phyloP scores from a whole-genome alignment of 1,284 basidiomycete species.

The Trichosporon ovoides region DNA sequence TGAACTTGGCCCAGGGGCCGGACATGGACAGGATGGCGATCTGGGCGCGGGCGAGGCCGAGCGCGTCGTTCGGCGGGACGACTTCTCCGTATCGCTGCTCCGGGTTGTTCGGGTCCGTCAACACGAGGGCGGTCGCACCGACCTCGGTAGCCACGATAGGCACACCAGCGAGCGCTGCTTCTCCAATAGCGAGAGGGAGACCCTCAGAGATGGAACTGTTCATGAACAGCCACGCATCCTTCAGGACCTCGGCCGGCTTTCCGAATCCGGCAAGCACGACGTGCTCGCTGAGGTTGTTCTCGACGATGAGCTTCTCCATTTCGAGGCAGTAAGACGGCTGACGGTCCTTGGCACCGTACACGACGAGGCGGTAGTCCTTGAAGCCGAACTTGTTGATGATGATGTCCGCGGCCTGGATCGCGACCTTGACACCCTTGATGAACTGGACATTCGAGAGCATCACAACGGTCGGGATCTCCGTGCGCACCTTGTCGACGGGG shows the following conservation, averaged over 20 bases:
- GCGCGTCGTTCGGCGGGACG: constrained; percentile 14
- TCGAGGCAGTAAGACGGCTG: constrained; percentile 17
- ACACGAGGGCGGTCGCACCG: constrained; percentile 13
- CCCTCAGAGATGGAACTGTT: constrained; percentile 19
- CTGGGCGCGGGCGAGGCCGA: constrained; percentile 13
- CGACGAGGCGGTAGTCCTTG: constrained; percentile 16
- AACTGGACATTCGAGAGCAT: constrained; percentile 20
- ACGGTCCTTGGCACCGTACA: constrained; percentile 18
- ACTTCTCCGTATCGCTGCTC: constrained; percentile 14
- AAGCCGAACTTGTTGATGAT: constrained; percentile 19
- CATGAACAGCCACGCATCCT: constrained; percentile 19
- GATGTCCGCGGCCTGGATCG: constrained; percentile 18
- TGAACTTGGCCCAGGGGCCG: constrained; percentile 15
- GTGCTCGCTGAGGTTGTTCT: constrained; percentile 9
- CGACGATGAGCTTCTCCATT: constrained; percentile 17
- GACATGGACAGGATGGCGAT: constrained; percentile 14
- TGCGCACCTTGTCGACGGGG: constrained; percentile 14
- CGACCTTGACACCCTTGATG: constrained; percentile 19
- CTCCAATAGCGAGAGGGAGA: constrained; percentile 14
- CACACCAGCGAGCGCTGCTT: constrained; percentile 15
- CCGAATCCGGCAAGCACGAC: constrained; percentile 15
- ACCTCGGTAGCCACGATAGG: constrained; percentile 19
- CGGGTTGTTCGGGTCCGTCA: constrained; percentile 12
- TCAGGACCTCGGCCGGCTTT: constrained; percentile 15
- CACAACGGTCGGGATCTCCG: constrained; percentile 12